Evolutionary conservation across 306 rosid species (phyloP), one percentile per base, ranked within the genome.

Genomic region (Sesbania bispinosa): DNA sequence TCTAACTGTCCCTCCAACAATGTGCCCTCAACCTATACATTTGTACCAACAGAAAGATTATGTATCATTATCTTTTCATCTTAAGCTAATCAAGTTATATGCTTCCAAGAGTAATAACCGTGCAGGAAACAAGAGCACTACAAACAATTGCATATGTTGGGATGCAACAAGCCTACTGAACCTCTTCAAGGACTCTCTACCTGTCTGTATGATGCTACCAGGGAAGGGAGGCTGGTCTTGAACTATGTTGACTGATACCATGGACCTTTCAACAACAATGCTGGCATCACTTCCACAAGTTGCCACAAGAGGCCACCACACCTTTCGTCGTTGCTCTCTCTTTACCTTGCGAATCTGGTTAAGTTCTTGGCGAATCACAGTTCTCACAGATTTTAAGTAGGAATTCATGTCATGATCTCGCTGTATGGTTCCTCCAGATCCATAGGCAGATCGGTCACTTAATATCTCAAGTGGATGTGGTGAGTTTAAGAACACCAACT

Each of bases 401-500:
- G 93, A 91, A 30, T 9, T 82, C 93, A 91, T 75, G 79, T 91
- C 97, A 52, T 91, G 97, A 51, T 91, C 96, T 77, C 97, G 78
- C 23, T 76, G 86, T 35, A 91, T 81, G 30, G 85, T 66, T 76
- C 97, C 97, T 14, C 82, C 88, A 0, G 87, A 83, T 26, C 97
- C 97, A 67, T 91, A 91, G 1, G 97, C 85, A 4, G 93, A 83
- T 27, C 90, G 78, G 16, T 90, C 90, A 9, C 90, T 80, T 41
- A 90, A 62, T 50, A 87, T 86, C 62, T 90, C 94, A 4, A 90
- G 90, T 16, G 97, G 97, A 72, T 90, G 97, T 1, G 97, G 94
- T 4, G 97, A 75, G 83, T 86, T 90, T 21, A 90, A 66, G 78
- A 90, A 90, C 14, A 62, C 66, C 64, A 71, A 53, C 26, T 81